phyloP scores from a whole-genome alignment of 495 filamentous ascomycete species.

The Trichoderma reesei region DNA sequence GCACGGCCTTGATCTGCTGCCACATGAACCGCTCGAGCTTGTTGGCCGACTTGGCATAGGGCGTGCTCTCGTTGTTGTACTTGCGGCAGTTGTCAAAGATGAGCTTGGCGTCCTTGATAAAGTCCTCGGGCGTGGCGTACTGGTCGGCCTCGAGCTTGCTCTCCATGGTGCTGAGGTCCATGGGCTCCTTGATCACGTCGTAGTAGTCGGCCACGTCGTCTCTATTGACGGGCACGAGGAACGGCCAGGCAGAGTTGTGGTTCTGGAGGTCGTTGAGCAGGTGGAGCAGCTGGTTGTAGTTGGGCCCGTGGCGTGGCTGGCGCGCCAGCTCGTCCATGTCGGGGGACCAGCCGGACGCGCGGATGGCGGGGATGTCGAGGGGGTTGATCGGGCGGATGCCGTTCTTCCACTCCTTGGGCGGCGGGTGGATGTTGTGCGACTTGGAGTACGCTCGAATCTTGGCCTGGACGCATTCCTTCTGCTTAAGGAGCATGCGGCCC shows the following conservation, averaged over 20 bases:
- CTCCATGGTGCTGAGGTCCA: constrained; percentile 97
- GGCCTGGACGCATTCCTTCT: constrained; percentile 86
- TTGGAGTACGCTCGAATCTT: constrained; percentile 90
- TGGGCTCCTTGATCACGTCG: constrained; percentile 94
- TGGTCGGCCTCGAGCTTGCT: constrained; percentile 87
- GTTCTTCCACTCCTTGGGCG: constrained; percentile 68
- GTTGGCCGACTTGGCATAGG: constrained; percentile 91
- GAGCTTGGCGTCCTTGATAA: constrained; percentile 80
- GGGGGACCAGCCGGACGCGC: constrained; percentile 84
- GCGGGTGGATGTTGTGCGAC: constrained; percentile 75
- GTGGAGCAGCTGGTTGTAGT: constrained; percentile 86
- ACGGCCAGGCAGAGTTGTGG: constrained; percentile 84
- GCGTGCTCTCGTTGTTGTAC: constrained; percentile 92
- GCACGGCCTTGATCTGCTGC: constrained; percentile 81
- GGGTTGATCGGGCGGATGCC: constrained; percentile 66
- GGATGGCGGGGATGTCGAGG: constrained; percentile 70
- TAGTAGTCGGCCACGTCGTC: constrained; percentile 97
- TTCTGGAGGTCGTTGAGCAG: constrained; percentile 95
- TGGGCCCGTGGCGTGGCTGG: constrained; percentile 93
- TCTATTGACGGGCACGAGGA: constrained; percentile 84
- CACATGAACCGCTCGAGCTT: constrained; percentile 97
- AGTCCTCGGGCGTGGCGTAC: constrained; percentile 86
- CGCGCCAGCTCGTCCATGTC: constrained; percentile 97
- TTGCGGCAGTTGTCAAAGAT: constrained; percentile 91
- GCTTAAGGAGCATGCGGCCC: constrained; percentile 92